These are phyloP conservation scores for Dillenia suffruticosa DNA, from an alignment of 164 flowering plant species.

Conservation along the genomic window DNA sequence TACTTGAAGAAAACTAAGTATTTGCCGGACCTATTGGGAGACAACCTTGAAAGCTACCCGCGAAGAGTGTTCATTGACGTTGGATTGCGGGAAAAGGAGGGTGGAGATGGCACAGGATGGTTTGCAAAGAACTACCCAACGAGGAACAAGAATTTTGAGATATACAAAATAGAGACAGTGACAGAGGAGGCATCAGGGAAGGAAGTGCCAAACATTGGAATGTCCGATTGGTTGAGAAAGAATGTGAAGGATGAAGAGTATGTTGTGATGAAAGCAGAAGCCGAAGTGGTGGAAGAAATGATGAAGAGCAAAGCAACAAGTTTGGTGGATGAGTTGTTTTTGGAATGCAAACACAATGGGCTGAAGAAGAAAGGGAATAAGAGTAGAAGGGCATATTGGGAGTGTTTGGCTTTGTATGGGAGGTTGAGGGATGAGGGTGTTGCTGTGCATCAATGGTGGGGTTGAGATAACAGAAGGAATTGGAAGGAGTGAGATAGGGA, in stretches of 20 bases:
- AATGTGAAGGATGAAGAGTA: conserved; percentile 66
- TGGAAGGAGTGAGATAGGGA: too few species aligned
- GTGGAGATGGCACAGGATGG: conserved; percentile 35
- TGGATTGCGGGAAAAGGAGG: conserved; percentile 21
- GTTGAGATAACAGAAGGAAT: conserved; percentile 18
- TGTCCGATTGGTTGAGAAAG: conserved; percentile 62
- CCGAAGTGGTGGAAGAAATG: conserved; percentile 73
- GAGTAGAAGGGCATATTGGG: conserved; percentile 79
- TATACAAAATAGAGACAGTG: conserved; percentile 47
- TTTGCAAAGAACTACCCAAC: conserved; percentile 62
- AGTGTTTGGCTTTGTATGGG: conserved; percentile 83
- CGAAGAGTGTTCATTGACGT: conserved; percentile 67
- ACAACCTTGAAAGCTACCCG: conserved; percentile 53
- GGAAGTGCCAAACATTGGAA: conserved; percentile 21
- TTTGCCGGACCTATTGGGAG: conserved; percentile 64
- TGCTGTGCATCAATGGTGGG: conserved; percentile 98
- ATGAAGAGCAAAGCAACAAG: conserved; percentile 42
- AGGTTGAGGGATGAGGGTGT: conserved; percentile 75
- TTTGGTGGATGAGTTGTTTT: conserved; percentile 72
- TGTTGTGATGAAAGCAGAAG: conserved; percentile 81
- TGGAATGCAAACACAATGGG: conserved; percentile 54
- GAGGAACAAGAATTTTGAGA: conserved; percentile 44
- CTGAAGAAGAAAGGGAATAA: conserved; percentile 24
- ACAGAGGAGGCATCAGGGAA: conserved; percentile 18
- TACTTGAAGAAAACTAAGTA: conserved; percentile 44